A percentile compares a stretch with the other conserved stretches of the same genome.
These are phyloP conservation scores for Bocquillonia castaneifolia DNA, from an alignment of 441 rosid genomes.

Conservation along the genomic window DNA sequence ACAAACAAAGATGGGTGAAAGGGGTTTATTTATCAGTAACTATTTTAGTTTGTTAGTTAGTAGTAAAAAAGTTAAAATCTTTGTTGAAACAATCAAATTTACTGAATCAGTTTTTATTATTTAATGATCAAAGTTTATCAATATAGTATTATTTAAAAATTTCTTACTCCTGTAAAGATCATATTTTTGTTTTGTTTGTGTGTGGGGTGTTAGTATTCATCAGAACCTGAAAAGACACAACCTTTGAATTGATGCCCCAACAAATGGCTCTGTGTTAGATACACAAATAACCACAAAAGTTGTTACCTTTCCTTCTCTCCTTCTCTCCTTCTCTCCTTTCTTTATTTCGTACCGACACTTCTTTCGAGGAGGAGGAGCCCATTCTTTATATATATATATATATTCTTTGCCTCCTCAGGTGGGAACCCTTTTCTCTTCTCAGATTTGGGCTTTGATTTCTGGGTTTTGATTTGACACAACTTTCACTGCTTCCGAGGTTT, in stretches of 20 bases:
- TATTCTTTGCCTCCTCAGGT: conserved; percentile 9
- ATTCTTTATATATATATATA: neutral
- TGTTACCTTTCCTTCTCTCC: neutral
- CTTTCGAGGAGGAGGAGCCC: neutral
- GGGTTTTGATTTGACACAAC: conserved; percentile 19
- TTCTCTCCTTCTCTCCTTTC: neutral
- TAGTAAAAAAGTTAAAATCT: no score
- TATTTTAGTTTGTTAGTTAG: no score
- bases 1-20: no score
- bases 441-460: neutral
- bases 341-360: conserved; percentile 21
- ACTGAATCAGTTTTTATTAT: no score
- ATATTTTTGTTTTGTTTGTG: neutral
- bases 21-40: no score
- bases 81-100: no score
- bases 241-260: conserved; percentile 6
- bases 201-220: neutral
- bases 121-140: no score
- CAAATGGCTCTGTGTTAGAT: neutral
- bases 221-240: conserved; percentile 6
- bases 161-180: neutral
- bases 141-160: no score
- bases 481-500: conserved; percentile 17
- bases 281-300: neutral
- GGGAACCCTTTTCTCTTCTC: neutral